Conservation (phyloP, 495 filamentous ascomycete genomes). For the Talaromyces proteolyticus region DNA sequence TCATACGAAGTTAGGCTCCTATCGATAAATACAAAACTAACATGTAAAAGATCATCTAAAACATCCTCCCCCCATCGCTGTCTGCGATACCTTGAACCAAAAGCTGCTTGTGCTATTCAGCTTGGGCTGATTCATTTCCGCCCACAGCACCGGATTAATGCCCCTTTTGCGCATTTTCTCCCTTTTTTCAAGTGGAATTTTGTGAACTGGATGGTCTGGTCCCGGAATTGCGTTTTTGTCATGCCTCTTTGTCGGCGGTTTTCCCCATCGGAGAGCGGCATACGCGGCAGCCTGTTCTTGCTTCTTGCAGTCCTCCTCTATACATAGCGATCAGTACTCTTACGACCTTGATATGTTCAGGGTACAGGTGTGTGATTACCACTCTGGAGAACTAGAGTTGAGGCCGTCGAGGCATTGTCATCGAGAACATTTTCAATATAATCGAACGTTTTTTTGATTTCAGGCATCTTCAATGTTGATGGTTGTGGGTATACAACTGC, state of each 20-base stretch:
- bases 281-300: neutral
- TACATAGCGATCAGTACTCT: neutral
- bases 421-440: neutral
- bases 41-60: too few species aligned
- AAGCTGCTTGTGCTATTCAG: slow-evolving; percentile 11
- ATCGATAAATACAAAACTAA: too few species aligned
- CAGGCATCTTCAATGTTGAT: neutral
- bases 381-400: neutral
- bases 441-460: neutral
- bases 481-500: too few species aligned
- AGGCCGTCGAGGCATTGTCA: neutral
- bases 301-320: neutral
- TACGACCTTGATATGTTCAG: neutral
- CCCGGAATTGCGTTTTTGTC: slow-evolving; percentile 5
- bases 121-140: slow-evolving; percentile 13
- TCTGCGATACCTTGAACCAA: slow-evolving; percentile 15
- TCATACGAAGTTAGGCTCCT: too few species aligned
- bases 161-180: slow-evolving; percentile 18
- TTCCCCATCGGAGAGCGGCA: slow-evolving; percentile 9
- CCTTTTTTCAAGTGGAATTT: slow-evolving; percentile 15
- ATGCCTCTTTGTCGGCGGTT: slow-evolving; percentile 8
- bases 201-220: slow-evolving; percentile 14
- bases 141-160: slow-evolving; percentile 13
- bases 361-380: neutral
- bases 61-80: slow-evolving; percentile 12